Percentiles rank a stretch among this genome's conserved stretches.
phyloP scores from a whole-genome alignment of 257 asterid species.

The Salvia rosmarinus region DNA sequence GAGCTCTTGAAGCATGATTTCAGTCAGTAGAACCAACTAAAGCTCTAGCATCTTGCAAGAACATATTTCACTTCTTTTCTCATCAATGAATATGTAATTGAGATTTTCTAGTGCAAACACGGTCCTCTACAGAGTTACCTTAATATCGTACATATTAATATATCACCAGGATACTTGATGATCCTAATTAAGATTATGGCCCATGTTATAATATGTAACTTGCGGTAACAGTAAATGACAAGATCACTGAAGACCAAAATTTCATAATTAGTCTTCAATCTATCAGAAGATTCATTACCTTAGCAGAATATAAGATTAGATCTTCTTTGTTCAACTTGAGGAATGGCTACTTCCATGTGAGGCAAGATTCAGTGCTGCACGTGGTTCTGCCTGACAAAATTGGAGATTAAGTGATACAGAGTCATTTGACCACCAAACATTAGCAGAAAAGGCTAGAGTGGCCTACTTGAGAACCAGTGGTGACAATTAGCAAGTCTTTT shows the following conservation, averaged over 20 bases:
- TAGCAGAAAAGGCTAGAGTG: slow-evolving; percentile 31
- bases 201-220: not conserved
- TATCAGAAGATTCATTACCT: slow-evolving; percentile 55
- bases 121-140: too few relatives aligned
- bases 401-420: slow-evolving; percentile 38
- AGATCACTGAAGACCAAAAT: slow-evolving; percentile 1
- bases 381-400: slow-evolving; percentile 92
- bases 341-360: slow-evolving; percentile 95
- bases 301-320: slow-evolving; percentile 90
- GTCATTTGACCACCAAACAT: slow-evolving; percentile 32
- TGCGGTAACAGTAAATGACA: not conserved
- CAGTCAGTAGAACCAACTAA: slow-evolving; percentile 18
- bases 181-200: not conserved
- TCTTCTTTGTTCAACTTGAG: slow-evolving; percentile 91
- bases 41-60: slow-evolving; percentile 31
- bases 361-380: slow-evolving; percentile 99
- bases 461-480: slow-evolving; percentile 99
- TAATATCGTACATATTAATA: too few relatives aligned
- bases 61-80: slow-evolving; percentile 7
- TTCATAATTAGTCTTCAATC: slow-evolving; percentile 17
- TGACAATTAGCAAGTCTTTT: slow-evolving; percentile 92
- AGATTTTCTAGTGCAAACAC: not conserved
- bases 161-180: too few relatives aligned
- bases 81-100: not conserved
- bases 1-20: slow-evolving; percentile 19